phyloP scores from a whole-genome alignment of 108 stramenopile species.

The Schizochytrium sp. region DNA sequence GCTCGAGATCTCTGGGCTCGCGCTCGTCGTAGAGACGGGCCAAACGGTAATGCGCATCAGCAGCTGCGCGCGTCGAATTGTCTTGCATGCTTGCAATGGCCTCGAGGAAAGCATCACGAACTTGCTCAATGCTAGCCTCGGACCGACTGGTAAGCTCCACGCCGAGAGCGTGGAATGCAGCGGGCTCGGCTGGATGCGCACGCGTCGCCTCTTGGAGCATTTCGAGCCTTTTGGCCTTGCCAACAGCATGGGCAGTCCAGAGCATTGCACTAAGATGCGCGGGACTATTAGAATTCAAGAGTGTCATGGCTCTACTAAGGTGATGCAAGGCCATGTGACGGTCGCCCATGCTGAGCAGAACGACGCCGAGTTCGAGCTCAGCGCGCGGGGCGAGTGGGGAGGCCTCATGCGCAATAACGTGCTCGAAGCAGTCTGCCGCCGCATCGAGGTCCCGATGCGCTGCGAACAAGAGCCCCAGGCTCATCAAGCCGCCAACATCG shows the following conservation, averaged over 20 bases:
- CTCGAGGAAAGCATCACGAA: not conserved
- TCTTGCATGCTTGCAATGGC: not conserved
- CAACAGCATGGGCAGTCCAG: not conserved
- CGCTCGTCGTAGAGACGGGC: not conserved
- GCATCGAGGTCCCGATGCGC: not conserved
- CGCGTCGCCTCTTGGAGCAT: not conserved
- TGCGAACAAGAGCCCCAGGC: not conserved
- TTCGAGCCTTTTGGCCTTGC: not conserved
- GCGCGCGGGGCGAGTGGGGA: not conserved
- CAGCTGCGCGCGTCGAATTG: not conserved
- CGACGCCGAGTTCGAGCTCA: not conserved
- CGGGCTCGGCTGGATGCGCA: not conserved
- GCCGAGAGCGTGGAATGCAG: not conserved
- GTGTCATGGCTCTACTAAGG: not conserved
- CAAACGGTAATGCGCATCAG: not conserved
- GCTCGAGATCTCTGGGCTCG: not conserved
- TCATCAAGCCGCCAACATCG: not conserved
- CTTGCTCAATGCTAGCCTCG: not conserved
- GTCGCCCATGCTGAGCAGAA: not conserved
- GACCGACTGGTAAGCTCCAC: not conserved
- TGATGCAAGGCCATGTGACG: not conserved
- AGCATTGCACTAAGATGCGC: not conserved
- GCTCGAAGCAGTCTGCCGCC: conserved; percentile 9
- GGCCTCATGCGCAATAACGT: not conserved
- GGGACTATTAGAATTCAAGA: not conserved